Percentiles rank a stretch among this genome's conserved stretches.
Evolutionary conservation across 1,284 basidiomycete genomes (phyloP).

Genomic region (Cryptococcus sp.): DNA sequence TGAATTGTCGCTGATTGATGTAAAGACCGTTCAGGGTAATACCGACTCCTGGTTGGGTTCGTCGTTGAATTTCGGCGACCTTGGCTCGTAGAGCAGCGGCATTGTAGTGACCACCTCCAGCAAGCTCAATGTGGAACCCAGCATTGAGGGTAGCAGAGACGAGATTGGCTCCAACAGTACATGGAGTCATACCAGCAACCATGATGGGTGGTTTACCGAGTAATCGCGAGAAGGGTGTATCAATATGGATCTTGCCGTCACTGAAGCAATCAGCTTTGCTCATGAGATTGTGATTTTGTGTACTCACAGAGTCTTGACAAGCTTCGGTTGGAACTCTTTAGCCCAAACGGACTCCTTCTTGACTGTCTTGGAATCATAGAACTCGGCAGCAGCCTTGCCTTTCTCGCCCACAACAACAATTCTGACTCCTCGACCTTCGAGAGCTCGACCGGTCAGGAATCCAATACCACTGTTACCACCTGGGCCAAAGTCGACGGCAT

Average conservation of each 20-base stretch:
- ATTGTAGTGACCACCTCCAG: constrained; percentile 96
- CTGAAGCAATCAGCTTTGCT: constrained; percentile 45
- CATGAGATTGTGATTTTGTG: neutral
- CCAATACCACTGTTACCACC: constrained; percentile 92
- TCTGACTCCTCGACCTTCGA: constrained; percentile 88
- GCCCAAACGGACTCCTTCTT: constrained; percentile 84
- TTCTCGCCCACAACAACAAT: constrained; percentile 81
- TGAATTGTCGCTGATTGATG: constrained; percentile 96
- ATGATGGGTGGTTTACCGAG: constrained; percentile 95
- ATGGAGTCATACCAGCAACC: constrained; percentile 98
- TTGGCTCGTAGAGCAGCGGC: constrained; percentile 80
- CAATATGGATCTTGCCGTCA: constrained; percentile 84
- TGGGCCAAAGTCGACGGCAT: constrained; percentile 93
- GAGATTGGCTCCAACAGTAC: constrained; percentile 86
- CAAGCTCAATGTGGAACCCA: constrained; percentile 93
- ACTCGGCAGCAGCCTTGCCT: constrained; percentile 76
- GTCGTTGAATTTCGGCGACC: constrained; percentile 78
- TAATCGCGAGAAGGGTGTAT: constrained; percentile 93
- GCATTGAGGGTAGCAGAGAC: constrained; percentile 87
- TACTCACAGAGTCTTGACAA: constrained; percentile 81
- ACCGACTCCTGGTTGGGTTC: constrained; percentile 79
- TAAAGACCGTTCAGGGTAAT: constrained; percentile 93
- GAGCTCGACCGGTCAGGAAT: constrained; percentile 78
- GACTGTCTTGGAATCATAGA: constrained; percentile 66
- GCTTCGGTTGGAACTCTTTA: constrained; percentile 74